phyloP scores from a whole-genome alignment of 1,284 basidiomycete species.

The Lignosus rhinocerotis region DNA sequence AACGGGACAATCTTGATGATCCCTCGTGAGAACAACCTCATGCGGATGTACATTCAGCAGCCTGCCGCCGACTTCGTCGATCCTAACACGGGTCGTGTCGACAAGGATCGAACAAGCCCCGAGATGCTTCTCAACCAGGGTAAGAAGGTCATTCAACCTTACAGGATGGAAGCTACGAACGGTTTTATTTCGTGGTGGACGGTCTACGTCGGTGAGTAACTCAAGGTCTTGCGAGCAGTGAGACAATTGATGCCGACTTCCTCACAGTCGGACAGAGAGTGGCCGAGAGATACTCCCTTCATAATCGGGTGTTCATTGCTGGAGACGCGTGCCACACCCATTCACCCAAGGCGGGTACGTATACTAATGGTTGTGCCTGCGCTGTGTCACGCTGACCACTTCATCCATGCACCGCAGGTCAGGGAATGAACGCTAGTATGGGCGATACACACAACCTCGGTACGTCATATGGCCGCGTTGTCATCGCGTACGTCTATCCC shows the following conservation, averaged over 20 bases:
- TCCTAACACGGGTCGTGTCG: slow-evolving; percentile 53
- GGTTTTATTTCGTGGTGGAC: slow-evolving; percentile 79
- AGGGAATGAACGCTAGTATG: slow-evolving; percentile 78
- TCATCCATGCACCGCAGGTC: slow-evolving; percentile 44
- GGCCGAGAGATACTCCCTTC: slow-evolving; percentile 63
- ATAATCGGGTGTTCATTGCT: slow-evolving; percentile 78
- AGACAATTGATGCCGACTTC: neutral
- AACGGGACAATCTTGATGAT: slow-evolving; percentile 68
- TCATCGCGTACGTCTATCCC: neutral
- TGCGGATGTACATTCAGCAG: slow-evolving; percentile 81
- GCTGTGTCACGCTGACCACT: neutral
- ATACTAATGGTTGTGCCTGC: neutral
- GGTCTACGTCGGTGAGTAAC: slow-evolving; percentile 57
- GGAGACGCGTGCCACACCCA: slow-evolving; percentile 86
- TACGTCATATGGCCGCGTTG: slow-evolving; percentile 24
- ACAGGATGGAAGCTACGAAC: slow-evolving; percentile 56
- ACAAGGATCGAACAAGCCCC: slow-evolving; percentile 61
- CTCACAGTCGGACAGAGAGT: slow-evolving; percentile 71
- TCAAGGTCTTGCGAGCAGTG: neutral
- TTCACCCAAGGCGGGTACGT: slow-evolving; percentile 61
- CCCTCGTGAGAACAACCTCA: slow-evolving; percentile 70
- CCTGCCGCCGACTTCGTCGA: slow-evolving; percentile 53
- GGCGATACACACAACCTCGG: slow-evolving; percentile 80
- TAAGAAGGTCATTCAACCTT: slow-evolving; percentile 68
- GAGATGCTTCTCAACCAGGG: slow-evolving; percentile 67